Conservation (phyloP, 225 moss, liverwort and hornwort genomes). For the Bryum argenteum region DNA sequence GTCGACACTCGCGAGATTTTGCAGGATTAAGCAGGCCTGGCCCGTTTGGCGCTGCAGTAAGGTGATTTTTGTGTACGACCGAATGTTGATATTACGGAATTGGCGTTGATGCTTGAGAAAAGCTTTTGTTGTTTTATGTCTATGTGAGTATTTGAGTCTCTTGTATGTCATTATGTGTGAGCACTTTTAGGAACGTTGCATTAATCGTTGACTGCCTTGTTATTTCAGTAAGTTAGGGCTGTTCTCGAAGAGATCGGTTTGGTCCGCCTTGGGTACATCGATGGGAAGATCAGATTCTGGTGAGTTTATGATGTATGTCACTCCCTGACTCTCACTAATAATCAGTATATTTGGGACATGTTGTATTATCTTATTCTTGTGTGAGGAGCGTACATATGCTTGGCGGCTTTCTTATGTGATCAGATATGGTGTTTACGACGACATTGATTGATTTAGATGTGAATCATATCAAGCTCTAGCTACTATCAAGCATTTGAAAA, state of each 20-base stretch:
- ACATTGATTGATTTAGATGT: slow-evolving; percentile 8
- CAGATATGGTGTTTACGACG: not conserved
- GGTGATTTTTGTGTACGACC: slow-evolving; percentile 30
- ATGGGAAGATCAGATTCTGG: slow-evolving; percentile 45
- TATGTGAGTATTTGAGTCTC: not conserved
- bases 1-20: slow-evolving; percentile 11
- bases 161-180: not conserved
- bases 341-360: slow-evolving; percentile 1
- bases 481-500: slow-evolving; percentile 16
- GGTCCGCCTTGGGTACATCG: slow-evolving; percentile 50
- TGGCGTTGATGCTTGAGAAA: slow-evolving; percentile 7
- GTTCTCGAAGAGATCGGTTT: slow-evolving; percentile 13
- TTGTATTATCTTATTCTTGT: not conserved
- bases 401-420: slow-evolving; percentile 1
- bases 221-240: slow-evolving; percentile 34
- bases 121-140: not conserved
- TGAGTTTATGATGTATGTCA: slow-evolving; percentile 30
- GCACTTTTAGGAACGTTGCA: not conserved
- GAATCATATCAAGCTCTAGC: slow-evolving; percentile 9
- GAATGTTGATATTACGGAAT: slow-evolving; percentile 1
- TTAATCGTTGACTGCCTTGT: slow-evolving; percentile 17
- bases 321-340: not conserved
- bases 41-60: slow-evolving; percentile 27
- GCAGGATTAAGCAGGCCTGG: slow-evolving; percentile 30
- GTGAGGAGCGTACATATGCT: not conserved